Percentiles rank a stretch among this genome's conserved stretches.
phyloP scores from a whole-genome alignment of 2,329 filamentous ascomycete species.

The Colletotrichum sp. region DNA sequence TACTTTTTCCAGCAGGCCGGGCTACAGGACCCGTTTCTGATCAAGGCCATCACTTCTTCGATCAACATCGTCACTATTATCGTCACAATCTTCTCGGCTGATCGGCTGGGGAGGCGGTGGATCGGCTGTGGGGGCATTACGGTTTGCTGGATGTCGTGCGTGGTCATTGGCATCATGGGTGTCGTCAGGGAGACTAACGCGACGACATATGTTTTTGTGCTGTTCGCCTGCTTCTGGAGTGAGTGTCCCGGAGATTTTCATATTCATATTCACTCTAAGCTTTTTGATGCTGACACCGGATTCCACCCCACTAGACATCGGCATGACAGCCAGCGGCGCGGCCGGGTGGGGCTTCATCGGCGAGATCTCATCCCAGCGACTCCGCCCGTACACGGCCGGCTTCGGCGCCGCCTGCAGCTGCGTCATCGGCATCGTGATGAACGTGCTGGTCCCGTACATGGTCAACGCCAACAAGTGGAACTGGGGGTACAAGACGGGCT shows the following conservation, averaged over 20 bases:
- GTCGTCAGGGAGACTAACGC: neutral
- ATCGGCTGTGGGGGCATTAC: constrained; percentile 19
- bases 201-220: constrained; percentile 9
- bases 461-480: constrained; percentile 33
- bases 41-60: constrained; percentile 23
- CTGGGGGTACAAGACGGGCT: constrained; percentile 35
- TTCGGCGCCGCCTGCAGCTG: constrained; percentile 29
- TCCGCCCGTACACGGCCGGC: constrained; percentile 35
- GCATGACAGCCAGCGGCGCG: constrained; percentile 29
- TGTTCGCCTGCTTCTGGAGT: constrained; percentile 23
- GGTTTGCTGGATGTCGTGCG: constrained; percentile 15
- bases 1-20: constrained; percentile 41
- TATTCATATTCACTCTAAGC: fast-evolving
- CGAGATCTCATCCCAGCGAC: constrained; percentile 38
- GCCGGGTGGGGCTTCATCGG: constrained; percentile 33
- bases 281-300: neutral
- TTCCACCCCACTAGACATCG: constrained; percentile 21
- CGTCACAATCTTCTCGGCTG: constrained; percentile 18
- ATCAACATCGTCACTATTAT: constrained; percentile 25
- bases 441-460: constrained; percentile 33
- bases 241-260: neutral
- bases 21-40: constrained; percentile 24
- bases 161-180: constrained; percentile 17
- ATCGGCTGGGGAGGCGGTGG: constrained; percentile 17
- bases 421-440: constrained; percentile 23